Base-by-base conservation (phyloP, 1,139 yeast genomes). In the Yamadazyma sp. region DNA sequence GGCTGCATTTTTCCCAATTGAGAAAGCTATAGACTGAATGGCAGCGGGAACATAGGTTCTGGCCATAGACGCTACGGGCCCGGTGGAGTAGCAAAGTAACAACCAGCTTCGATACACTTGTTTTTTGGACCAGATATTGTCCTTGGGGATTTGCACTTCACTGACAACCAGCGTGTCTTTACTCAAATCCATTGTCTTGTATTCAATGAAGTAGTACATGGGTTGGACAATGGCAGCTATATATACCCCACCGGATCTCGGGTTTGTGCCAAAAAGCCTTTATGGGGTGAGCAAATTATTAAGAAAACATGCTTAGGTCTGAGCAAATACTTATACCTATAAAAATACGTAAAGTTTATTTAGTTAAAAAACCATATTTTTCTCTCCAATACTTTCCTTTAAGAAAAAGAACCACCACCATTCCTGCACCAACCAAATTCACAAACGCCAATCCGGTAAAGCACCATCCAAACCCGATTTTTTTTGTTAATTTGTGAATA, bases 401-500 rank as follows among this genome's bases (percentile, higher is more conserved):
- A 25, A 66, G 48, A 7, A 59, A 18, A 20, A 57, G 30, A 1
- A 65, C 61, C 39, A 61, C 47, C 0, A 39, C 48, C 22, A 21
- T n/a, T 3, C 10, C 10, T n/a, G 67, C 44, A 3, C 68, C 60
- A 20, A 71, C 36, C 10, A 70, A 25, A 41, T 73, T 67, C 26
- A 70, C 54, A 5, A 74, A 44, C 1, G 75, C 81, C 18, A 77
- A 54, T 0, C 81, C 81, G 1, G 81, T 75, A 45, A 78, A 78
- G 42, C 80, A 76, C 82, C 82, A 78, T 0, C 82, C 82, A 44
- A 64, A 63, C 0, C 81, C 81, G 74, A 78, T 76, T 37, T 49
- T 53, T 6, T 53, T 39, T 8, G 70, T 61, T 10, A 78, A 46
- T 14, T 54, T 61, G 5, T 70, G 66, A 17, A 78, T 64, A 2